Evolutionary conservation across 306 rosid genomes (phyloP).

Genomic region (Cucumis melo): DNA sequence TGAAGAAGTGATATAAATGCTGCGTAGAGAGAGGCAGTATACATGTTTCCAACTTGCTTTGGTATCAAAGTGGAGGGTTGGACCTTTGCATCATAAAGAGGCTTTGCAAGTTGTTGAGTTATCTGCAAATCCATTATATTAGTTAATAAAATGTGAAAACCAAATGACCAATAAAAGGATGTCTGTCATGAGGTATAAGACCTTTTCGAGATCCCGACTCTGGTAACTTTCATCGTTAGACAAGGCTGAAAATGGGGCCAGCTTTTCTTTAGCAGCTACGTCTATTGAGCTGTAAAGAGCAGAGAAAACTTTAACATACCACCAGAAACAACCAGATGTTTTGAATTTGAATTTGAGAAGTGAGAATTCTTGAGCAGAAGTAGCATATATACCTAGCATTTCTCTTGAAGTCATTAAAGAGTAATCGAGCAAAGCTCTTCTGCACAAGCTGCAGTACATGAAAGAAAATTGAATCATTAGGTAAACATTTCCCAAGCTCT

Average conservation of each 20-base stretch:
- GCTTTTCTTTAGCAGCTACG: slow-evolving; percentile 64
- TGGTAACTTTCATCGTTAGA: slow-evolving; percentile 82
- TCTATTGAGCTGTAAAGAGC: slow-evolving; percentile 53
- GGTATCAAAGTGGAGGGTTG: slow-evolving; percentile 87
- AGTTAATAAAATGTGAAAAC: slow-evolving; percentile 7
- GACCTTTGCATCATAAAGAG: slow-evolving; percentile 70
- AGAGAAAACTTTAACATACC: slow-evolving; percentile 10
- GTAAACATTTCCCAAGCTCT: background rate
- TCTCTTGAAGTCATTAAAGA: slow-evolving; percentile 60
- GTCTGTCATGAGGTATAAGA: slow-evolving; percentile 6
- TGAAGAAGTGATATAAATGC: slow-evolving; percentile 90
- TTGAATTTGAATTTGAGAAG: slow-evolving; percentile 9
- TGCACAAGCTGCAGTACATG: slow-evolving; percentile 76
- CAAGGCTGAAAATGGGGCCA: slow-evolving; percentile 53
- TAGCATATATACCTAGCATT: slow-evolving; percentile 51
- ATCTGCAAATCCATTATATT: slow-evolving; percentile 31
- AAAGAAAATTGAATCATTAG: slow-evolving; percentile 1
- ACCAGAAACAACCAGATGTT: slow-evolving; percentile 1
- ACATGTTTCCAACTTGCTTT: slow-evolving; percentile 97
- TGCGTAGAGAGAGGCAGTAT: slow-evolving; percentile 97
- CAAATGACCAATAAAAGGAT: background rate
- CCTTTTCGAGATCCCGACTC: slow-evolving; percentile 99
- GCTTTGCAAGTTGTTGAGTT: slow-evolving; percentile 82
- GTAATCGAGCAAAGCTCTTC: slow-evolving; percentile 88
- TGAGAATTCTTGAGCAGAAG: slow-evolving; percentile 4